These are phyloP conservation scores for Backusella luteola DNA, from an alignment of 192 early-diverging fungal genomes.

Conservation along the genomic window DNA sequence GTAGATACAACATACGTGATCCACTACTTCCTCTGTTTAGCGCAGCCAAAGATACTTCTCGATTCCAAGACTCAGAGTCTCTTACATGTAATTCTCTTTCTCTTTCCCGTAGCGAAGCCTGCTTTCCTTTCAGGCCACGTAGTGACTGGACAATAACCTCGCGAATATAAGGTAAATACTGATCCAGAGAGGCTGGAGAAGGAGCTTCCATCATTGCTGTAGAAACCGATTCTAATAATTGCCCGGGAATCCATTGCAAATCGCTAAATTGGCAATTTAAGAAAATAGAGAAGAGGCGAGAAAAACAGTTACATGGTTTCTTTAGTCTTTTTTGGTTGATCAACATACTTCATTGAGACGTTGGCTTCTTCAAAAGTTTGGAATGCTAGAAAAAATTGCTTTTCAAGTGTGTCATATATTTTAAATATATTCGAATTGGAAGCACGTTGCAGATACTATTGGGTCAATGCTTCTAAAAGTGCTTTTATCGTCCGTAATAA, in stretches of 20 bases:
- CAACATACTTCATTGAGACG: constrained; percentile 28
- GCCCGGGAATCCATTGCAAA: constrained; percentile 21
- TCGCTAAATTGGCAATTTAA: background rate
- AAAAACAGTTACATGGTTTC: background rate
- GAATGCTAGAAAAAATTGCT: constrained; percentile 23
- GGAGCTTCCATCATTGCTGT: constrained; percentile 21
- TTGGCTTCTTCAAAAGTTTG: constrained; percentile 30
- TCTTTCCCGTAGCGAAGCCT: constrained; percentile 19
- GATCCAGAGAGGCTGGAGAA: constrained; percentile 26
- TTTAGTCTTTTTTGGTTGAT: background rate
- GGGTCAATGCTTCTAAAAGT: constrained; percentile 29
- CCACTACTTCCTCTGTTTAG: background rate
- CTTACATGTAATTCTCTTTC: background rate
- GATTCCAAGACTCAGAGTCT: background rate
- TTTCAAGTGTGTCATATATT: constrained; percentile 22
- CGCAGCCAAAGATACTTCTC: constrained; percentile 1
- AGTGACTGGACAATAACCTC: constrained; percentile 37
- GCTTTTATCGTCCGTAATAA: constrained; percentile 27
- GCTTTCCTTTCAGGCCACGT: constrained; percentile 36
- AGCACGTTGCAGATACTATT: constrained; percentile 21
- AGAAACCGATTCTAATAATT: constrained; percentile 22
- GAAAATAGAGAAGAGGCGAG: background rate
- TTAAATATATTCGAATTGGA: constrained; percentile 27
- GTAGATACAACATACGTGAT: background rate
- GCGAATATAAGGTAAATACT: constrained; percentile 35